A percentile compares a stretch with the other conserved stretches of the same genome.
These are phyloP conservation scores for Cerioporus squamosus DNA, from an alignment of 1,284 basidiomycete genomes.

Conservation along the genomic window DNA sequence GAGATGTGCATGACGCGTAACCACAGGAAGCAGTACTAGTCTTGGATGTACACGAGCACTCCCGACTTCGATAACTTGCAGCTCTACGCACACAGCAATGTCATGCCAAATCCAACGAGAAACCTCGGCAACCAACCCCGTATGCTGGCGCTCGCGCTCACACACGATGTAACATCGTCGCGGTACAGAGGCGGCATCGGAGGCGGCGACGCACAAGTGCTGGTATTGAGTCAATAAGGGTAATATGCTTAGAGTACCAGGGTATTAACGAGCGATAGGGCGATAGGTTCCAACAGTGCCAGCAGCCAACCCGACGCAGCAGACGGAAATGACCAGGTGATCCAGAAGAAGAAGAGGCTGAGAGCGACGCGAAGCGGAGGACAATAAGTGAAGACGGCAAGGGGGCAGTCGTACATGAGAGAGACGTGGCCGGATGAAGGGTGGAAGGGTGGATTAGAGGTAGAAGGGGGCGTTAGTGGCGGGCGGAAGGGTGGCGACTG, in stretches of 20 bases:
- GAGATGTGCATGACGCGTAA: constrained; percentile 20
- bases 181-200: not conserved
- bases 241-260: constrained; percentile 25
- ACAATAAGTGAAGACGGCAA: not conserved
- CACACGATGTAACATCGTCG: not conserved
- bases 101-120: not conserved
- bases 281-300: constrained; percentile 21
- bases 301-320: constrained; percentile 9
- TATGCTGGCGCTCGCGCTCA: not conserved
- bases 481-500: no score
- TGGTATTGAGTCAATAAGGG: constrained; percentile 13
- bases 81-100: no score
- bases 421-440: not conserved
- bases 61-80: no score
- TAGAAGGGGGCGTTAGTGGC: not conserved
- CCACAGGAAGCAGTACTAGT: no score
- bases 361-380: not conserved
- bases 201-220: not conserved
- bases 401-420: not conserved
- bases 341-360: not conserved
- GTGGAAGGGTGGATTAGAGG: not conserved
- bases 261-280: constrained; percentile 27
- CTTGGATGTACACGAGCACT: not conserved
- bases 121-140: not conserved
- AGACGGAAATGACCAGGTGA: constrained; percentile 10